These are phyloP conservation scores for Aspergillus ibericus DNA, from an alignment of 2,329 filamentous ascomycete genomes.

Conservation along the genomic window DNA sequence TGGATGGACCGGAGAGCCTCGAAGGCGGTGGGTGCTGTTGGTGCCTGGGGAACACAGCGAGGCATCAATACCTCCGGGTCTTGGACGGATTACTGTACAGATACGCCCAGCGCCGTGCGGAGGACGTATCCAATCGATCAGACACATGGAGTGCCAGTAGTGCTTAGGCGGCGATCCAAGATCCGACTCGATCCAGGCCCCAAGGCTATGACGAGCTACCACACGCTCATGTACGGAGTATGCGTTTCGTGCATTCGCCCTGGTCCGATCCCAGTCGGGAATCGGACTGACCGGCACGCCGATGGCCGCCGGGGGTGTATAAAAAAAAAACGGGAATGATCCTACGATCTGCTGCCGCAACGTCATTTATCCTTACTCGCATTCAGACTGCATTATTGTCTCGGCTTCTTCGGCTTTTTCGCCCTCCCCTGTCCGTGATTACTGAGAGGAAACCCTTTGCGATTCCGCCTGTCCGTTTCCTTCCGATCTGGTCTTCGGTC, in stretches of 20 bases:
- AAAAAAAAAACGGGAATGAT: slow-evolving; percentile 1
- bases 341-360: slow-evolving; percentile 2
- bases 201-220: background rate
- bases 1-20: background rate
- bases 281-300: slow-evolving; percentile 7
- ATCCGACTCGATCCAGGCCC: background rate
- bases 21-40: slow-evolving; percentile 12
- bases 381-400: background rate
- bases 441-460: background rate
- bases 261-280: slow-evolving; percentile 1
- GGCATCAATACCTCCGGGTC: background rate
- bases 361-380: slow-evolving; percentile 11
- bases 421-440: background rate
- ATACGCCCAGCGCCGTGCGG: background rate
- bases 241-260: background rate
- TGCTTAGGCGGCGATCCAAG: background rate
- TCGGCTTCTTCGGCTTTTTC: background rate
- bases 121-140: background rate
- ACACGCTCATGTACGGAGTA: background rate
- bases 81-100: background rate
- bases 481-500: background rate
- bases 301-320: slow-evolving; percentile 4
- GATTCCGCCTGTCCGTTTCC: background rate
- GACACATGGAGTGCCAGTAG: background rate
- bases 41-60: background rate